These are phyloP conservation scores for Microglena sp. DNA, from an alignment of 139 green algal species.

Conservation along the genomic window DNA sequence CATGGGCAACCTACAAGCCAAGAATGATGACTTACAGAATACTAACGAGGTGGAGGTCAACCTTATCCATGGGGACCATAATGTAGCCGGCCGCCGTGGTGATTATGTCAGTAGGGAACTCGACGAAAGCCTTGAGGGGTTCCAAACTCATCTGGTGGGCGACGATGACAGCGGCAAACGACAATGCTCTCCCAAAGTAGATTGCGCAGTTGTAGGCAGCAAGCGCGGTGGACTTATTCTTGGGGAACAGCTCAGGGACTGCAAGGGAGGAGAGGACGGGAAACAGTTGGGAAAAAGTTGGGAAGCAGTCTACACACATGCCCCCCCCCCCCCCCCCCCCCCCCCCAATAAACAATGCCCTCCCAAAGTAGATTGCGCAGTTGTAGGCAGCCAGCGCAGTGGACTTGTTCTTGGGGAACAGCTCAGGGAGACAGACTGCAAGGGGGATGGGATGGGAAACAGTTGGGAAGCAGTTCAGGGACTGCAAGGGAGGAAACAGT, in stretches of 20 bases:
- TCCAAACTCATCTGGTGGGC: neutral
- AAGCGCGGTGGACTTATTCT: slow-evolving; percentile 66
- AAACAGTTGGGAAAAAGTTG: slow-evolving; percentile 26
- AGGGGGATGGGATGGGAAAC: neutral
- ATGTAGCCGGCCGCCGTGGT: neutral
- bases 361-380: slow-evolving; percentile 75
- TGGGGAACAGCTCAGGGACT: slow-evolving; percentile 83
- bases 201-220: slow-evolving; percentile 82
- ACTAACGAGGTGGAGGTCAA: slow-evolving; percentile 64
- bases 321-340: too few relatives aligned
- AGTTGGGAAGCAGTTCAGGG: neutral
- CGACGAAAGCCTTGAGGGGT: neutral
- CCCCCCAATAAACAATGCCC: slow-evolving; percentile 65
- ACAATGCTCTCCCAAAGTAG: slow-evolving; percentile 74
- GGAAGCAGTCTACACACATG: too few relatives aligned
- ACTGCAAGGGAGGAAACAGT: too few relatives aligned
- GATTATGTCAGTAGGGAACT: neutral
- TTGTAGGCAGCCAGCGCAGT: slow-evolving; percentile 82
- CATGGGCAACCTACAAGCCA: too few relatives aligned
- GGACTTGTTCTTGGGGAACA: slow-evolving; percentile 72
- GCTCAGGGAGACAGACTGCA: slow-evolving; percentile 79
- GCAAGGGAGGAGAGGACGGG: slow-evolving; percentile 71
- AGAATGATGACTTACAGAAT: too few relatives aligned
- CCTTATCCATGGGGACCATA: slow-evolving; percentile 60
- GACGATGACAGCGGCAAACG: slow-evolving; percentile 51